Percentiles rank a stretch among this genome's conserved stretches.
Conservation (phyloP, 495 filamentous ascomycete species). For the Hypoxylon trugodes region DNA sequence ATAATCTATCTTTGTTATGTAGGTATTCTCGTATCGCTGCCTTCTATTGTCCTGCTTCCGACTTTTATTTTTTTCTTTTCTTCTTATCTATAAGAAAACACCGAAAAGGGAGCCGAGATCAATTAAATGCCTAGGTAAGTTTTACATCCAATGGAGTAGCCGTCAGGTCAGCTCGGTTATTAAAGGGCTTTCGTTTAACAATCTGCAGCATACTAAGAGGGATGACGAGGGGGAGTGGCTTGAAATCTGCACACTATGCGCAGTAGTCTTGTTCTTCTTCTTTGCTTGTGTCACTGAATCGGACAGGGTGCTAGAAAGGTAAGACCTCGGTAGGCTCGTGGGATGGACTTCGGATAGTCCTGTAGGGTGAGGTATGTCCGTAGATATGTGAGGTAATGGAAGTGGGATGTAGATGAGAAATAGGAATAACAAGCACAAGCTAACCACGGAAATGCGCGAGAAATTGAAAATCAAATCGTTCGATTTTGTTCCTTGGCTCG, state of each 20-base stretch:
- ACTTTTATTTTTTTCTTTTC: neutral
- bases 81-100: neutral
- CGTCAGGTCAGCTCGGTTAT: conserved; percentile 35
- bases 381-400: neutral
- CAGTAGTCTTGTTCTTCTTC: too few species aligned
- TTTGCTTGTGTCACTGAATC: conserved; percentile 32
- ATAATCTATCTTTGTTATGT: conserved; percentile 5
- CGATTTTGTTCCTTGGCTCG: conserved; percentile 33
- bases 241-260: conserved; percentile 27
- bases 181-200: conserved; percentile 21
- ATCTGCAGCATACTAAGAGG: conserved; percentile 24
- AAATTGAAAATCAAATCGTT: conserved; percentile 27
- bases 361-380: neutral
- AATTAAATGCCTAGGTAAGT: neutral
- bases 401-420: conserved; percentile 19
- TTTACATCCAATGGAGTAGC: neutral
- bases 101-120: neutral
- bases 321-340: conserved; percentile 27
- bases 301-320: conserved; percentile 17
- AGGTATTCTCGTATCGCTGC: conserved; percentile 16
- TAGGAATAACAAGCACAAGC: conserved; percentile 8
- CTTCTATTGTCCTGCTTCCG: conserved; percentile 5
- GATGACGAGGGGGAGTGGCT: conserved; percentile 33
- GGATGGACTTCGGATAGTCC: conserved; percentile 13
- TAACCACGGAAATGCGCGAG: conserved; percentile 24